A percentile compares a stretch with the other conserved stretches of the same genome.
Conservation (phyloP, 345 rosid genomes). For the Xanthoceras sorbifolium region DNA sequence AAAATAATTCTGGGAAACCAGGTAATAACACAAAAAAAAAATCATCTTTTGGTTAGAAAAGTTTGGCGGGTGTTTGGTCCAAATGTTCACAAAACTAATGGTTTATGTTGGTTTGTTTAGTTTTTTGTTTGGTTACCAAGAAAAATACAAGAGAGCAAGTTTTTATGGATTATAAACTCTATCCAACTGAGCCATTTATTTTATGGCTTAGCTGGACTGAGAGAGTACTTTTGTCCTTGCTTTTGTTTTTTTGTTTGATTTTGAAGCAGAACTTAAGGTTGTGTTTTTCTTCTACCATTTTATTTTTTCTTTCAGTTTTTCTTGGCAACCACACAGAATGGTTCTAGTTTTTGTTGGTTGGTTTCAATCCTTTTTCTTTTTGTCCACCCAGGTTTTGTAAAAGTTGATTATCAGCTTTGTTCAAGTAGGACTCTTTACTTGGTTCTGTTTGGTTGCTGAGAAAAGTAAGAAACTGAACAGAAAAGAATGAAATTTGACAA, state of each 20-base stretch:
- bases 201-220: slow-evolving; percentile 2
- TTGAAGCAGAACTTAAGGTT: neutral
- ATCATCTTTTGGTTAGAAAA: neutral
- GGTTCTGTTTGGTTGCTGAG: neutral
- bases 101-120: neutral
- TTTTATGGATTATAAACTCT: neutral
- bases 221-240: neutral
- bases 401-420: neutral
- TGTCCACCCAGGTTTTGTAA: neutral
- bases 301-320: slow-evolving; percentile 9
- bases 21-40: neutral
- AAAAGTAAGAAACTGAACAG: neutral
- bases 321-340: slow-evolving; percentile 2
- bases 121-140: slow-evolving; percentile 28
- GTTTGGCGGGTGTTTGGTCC: neutral
- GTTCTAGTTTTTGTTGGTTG: neutral
- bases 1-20: neutral
- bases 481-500: neutral
- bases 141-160: slow-evolving; percentile 13
- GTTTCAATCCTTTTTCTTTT: neutral
- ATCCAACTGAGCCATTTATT: neutral
- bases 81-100: neutral
- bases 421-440: neutral
- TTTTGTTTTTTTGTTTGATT: slow-evolving; percentile 13
- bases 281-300: neutral